Conservation (phyloP, 2,329 filamentous ascomycete species). For the Penicillium sp. region DNA sequence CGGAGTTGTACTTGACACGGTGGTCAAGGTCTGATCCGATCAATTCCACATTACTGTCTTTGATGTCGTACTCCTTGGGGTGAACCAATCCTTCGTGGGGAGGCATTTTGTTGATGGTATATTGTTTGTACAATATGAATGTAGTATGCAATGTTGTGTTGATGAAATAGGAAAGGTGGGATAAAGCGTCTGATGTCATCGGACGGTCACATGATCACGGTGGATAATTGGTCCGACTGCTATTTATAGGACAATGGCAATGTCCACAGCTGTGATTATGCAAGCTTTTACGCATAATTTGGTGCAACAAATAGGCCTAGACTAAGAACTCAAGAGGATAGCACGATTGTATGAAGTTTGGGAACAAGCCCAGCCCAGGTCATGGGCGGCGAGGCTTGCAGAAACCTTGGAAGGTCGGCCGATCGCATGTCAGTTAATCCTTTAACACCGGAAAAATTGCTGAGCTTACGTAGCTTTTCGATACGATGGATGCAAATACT, state of each 20-base stretch:
- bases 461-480: too few species aligned
- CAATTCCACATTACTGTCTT: slow-evolving; percentile 67
- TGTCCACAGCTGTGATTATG: too few species aligned
- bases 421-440: too few species aligned
- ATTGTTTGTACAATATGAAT: background rate
- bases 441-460: too few species aligned
- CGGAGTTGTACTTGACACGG: slow-evolving; percentile 66
- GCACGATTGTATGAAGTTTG: too few species aligned
- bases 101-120: slow-evolving; percentile 49
- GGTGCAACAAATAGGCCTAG: too few species aligned
- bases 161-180: background rate
- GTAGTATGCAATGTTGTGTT: background rate
- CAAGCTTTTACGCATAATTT: too few species aligned
- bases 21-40: slow-evolving; percentile 66
- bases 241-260: background rate
- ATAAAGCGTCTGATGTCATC: background rate
- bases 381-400: too few species aligned
- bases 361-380: too few species aligned
- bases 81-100: slow-evolving; percentile 64
- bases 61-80: slow-evolving; percentile 64
- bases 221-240: background rate
- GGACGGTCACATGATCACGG: background rate
- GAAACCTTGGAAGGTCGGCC: too few species aligned
- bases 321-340: too few species aligned
- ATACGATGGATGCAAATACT: too few species aligned